phyloP scores from a whole-genome alignment of 2,329 filamentous ascomycete species.

The Tolypocladium pustulatum region DNA sequence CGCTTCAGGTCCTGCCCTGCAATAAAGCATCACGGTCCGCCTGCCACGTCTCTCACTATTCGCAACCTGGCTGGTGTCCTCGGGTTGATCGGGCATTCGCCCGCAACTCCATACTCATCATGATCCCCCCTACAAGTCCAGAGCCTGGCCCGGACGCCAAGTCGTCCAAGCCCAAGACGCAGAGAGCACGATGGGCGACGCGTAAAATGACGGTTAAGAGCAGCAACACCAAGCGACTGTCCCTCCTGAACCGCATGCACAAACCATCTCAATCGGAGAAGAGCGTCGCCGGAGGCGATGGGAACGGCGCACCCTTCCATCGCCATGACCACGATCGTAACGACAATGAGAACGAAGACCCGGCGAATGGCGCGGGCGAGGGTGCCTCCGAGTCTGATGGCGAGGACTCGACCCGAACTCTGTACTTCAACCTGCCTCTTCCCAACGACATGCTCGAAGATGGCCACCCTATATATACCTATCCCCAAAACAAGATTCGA shows the following conservation, averaged over 20 bases:
- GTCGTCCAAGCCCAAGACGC: conserved; percentile 32
- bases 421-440: conserved; percentile 82
- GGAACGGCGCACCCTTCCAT: conserved; percentile 14
- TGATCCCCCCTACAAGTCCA: conserved; percentile 17
- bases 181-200: conserved; percentile 90
- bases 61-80: conserved; percentile 24
- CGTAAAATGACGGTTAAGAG: conserved; percentile 69
- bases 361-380: conserved; percentile 5
- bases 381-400: conserved; percentile 25
- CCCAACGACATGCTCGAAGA: conserved; percentile 66
- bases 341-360: conserved; percentile 21
- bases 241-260: conserved; percentile 68
- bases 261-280: conserved; percentile 54
- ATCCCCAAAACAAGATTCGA: conserved; percentile 88
- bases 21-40: background rate
- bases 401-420: conserved; percentile 37
- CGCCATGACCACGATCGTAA: conserved; percentile 16
- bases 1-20: no score
- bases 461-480: conserved; percentile 59
- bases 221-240: conserved; percentile 68
- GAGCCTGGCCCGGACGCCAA: conserved; percentile 14
- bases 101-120: conserved; percentile 23
- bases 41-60: background rate
- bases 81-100: conserved; percentile 27
- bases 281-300: conserved; percentile 39